Evolutionary conservation across 495 filamentous ascomycete genomes (phyloP).

Genomic region (Penicillium cataractarum): DNA sequence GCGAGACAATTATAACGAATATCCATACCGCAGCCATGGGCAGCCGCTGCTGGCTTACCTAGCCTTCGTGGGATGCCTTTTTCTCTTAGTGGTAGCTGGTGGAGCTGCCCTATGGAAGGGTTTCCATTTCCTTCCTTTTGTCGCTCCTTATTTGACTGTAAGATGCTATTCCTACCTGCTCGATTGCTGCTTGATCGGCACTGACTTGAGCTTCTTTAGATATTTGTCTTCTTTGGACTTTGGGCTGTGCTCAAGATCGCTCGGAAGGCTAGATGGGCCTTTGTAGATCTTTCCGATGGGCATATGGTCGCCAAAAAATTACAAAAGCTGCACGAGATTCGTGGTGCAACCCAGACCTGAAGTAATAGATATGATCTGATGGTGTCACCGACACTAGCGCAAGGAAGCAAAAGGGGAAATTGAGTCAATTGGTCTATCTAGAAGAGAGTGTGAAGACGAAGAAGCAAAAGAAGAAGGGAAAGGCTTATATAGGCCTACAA

Average conservation of each 20-base stretch:
- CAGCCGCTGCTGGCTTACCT: constrained; percentile 46
- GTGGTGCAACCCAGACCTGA: background rate
- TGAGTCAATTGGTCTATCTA: too few relatives aligned
- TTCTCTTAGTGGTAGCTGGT: constrained; percentile 41
- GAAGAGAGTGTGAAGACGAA: too few relatives aligned
- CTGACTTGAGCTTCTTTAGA: background rate
- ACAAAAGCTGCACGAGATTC: background rate
- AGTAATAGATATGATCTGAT: background rate
- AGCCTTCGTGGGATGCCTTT: constrained; percentile 40
- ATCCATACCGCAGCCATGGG: constrained; percentile 47
- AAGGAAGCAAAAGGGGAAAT: too few relatives aligned
- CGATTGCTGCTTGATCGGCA: background rate
- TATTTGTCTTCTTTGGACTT: background rate
- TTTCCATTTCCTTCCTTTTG: constrained; percentile 1
- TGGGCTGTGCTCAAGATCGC: background rate
- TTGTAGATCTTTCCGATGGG: background rate
- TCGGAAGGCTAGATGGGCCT: background rate
- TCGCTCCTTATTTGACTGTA: constrained; percentile 11
- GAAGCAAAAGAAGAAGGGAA: too few relatives aligned
- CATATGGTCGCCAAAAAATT: background rate
- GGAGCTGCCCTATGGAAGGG: constrained; percentile 45
- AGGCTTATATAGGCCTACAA: too few relatives aligned
- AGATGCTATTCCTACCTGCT: background rate
- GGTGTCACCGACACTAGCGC: too few relatives aligned
- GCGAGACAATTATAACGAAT: constrained; percentile 14